Base-by-base conservation (phyloP, 1,139 yeast species). In the Pichia sp. region DNA sequence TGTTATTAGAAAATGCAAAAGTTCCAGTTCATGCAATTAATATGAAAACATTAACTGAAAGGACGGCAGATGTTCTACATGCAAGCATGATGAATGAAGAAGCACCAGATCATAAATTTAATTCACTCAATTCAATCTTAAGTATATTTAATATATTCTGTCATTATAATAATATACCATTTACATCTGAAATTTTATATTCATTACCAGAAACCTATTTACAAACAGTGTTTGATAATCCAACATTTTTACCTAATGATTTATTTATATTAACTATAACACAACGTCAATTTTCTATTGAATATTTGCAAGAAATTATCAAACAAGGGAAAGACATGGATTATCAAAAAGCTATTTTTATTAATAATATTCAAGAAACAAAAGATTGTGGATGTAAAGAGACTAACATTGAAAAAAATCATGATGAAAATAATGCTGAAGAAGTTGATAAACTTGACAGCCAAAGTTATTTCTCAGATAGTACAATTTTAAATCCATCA, bases 41-140 rank as follows among this genome's bases (percentile, higher is more conserved):
- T 53, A 62, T 80, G 46, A 69, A 80, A 47, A 76, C 78, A 35
- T 67, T 82, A 45, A 75, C 82, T 2, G 81, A 82, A 39, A 69
- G 89, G 60, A 81, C 87, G 0, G 78, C 86, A 0, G 84, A 82
- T 60, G 63, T 82, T 42, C 68, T 82, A 44, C 86, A 79, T 54
- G 86, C 85, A 2, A 80, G 86, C 6, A 60, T 60, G 64, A 40
- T 58, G 32, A 47, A 51, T 20, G 57, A 54, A 6, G 32, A 30
- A n/a, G 42, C 44, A 11, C 37, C 42, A 9, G 49, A 45, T 53
- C 52, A 36, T 44, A 51, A 41, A 28, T 48, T 45, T 34, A 49
- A 41, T 39, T 55, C 42, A 33, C 65, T 60, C 29, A 59, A 60
- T 40, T 54, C 82, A 0, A 65, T 76, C 24, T 63, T 79, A 46